These are phyloP conservation scores for Posidonia australis DNA, from an alignment of 106 monocot genomes.

Conservation along the genomic window DNA sequence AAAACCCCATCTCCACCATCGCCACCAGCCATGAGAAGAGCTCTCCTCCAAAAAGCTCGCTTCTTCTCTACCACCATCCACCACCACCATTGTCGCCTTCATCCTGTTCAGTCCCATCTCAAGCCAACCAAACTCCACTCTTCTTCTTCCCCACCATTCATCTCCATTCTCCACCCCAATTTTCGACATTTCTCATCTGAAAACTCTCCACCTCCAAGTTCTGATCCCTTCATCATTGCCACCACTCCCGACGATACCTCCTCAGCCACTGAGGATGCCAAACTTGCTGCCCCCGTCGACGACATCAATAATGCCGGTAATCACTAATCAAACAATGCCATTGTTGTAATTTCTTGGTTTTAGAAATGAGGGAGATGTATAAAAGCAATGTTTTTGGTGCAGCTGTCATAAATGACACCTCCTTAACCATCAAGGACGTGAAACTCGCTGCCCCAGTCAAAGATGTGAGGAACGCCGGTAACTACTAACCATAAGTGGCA, in stretches of 20 bases:
- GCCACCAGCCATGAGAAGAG: constrained; percentile 10
- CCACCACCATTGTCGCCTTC: not conserved
- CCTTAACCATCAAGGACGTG: not conserved
- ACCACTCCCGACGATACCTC: not conserved
- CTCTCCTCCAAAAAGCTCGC: constrained; percentile 10
- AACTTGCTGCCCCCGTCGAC: constrained; percentile 13
- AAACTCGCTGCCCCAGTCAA: constrained; percentile 7
- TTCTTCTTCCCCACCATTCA: not conserved
- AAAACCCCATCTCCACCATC: constrained; percentile 6
- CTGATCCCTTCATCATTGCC: not conserved
- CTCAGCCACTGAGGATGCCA: not conserved
- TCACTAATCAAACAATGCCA: too few relatives aligned
- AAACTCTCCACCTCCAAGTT: not conserved
- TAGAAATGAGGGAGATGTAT: too few relatives aligned
- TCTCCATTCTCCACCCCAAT: not conserved
- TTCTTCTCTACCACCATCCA: not conserved
- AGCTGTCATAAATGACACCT: too few relatives aligned
- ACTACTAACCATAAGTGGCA: not conserved
- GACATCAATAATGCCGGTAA: too few relatives aligned
- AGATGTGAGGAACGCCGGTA: constrained; percentile 8
- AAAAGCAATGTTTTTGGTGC: too few relatives aligned
- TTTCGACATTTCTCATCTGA: constrained; percentile 15
- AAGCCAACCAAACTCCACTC: not conserved
- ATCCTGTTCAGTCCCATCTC: not conserved
- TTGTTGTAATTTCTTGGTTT: too few relatives aligned